Evolutionary conservation across 169 alveolate genomes (phyloP).

Genomic region (Eimeria brunetti): DNA sequence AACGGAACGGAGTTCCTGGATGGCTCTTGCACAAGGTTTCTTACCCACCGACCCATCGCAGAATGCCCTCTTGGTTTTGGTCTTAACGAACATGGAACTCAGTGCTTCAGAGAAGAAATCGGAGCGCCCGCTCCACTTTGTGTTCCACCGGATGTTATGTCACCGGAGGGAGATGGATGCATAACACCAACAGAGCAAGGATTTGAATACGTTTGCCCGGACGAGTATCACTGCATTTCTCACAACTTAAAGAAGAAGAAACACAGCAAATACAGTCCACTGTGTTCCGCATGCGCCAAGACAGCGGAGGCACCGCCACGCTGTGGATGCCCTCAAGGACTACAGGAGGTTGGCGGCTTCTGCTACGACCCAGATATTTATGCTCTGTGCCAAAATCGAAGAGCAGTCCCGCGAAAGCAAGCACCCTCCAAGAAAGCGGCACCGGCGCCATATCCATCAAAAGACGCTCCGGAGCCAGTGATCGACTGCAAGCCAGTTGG

Average conservation of each 20-base stretch:
- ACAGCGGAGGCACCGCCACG: conserved; percentile 39
- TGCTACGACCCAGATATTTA: conserved; percentile 35
- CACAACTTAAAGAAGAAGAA: conserved; percentile 29
- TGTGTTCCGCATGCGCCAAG: conserved; percentile 65
- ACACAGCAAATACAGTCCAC: conserved; percentile 65
- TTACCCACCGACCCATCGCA: conserved; percentile 28
- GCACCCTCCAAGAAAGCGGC: conserved; percentile 29
- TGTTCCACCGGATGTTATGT: conserved; percentile 33
- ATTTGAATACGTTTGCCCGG: conserved; percentile 58
- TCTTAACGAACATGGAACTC: conserved; percentile 1
- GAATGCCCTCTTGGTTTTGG: conserved; percentile 59
- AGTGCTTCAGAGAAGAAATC: conserved; percentile 19
- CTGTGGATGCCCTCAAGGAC: conserved; percentile 67
- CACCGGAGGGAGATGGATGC: conserved; percentile 59
- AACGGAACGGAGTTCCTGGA: conserved; percentile 28
- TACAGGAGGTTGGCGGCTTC: conserved; percentile 31
- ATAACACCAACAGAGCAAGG: conserved; percentile 31
- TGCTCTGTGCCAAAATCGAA: conserved; percentile 20
- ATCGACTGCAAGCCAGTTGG: conserved; percentile 34
- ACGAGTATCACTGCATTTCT: conserved; percentile 34
- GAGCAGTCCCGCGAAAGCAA: conserved; percentile 24
- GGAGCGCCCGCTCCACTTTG: conserved; percentile 37
- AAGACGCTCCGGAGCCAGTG: conserved; percentile 29
- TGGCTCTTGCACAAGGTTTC: conserved; percentile 34
- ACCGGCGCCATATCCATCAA: not conserved